These are phyloP conservation scores for sunflower (Helianthus annuus) DNA, from an alignment of 129 eudicot genomes.

Conservation along the genomic window DNA sequence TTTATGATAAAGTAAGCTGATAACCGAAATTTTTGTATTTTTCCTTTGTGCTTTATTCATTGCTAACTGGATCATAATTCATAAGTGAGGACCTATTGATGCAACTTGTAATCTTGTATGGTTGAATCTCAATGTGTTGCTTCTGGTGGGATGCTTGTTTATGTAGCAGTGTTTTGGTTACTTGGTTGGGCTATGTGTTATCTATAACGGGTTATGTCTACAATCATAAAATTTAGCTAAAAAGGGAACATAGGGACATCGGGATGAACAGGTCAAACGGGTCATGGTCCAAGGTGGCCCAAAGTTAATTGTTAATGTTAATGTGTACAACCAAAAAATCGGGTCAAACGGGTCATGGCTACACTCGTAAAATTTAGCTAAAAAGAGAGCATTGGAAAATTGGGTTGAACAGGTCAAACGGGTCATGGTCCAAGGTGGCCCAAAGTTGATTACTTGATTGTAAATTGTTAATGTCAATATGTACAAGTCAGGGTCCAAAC, in stretches of 20 bases:
- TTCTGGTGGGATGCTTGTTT: not conserved
- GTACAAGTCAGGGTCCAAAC: no score
- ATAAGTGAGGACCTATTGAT: conserved; percentile 2
- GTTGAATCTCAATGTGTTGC: conserved; percentile 2
- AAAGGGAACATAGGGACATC: not conserved
- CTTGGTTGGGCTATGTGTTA: not conserved
- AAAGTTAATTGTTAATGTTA: not conserved
- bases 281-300: not conserved
- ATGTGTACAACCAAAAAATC: not conserved
- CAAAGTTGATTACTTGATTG: not conserved
- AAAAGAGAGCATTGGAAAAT: not conserved
- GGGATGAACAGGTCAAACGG: not conserved
- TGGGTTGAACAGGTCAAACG: not conserved
- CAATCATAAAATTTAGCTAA: not conserved
- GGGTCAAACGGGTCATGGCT: not conserved
- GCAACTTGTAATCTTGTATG: conserved; percentile 12
- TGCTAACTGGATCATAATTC: not conserved
- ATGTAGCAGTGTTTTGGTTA: not conserved
- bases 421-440: not conserved
- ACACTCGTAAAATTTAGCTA: not conserved
- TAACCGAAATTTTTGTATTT: not conserved
- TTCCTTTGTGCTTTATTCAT: not conserved
- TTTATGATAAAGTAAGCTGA: not conserved
- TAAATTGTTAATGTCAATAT: no score
- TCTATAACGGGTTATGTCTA: not conserved